Evolutionary conservation across 192 early-diverging fungal genomes (phyloP).

Genomic region (Backusella australiensis): DNA sequence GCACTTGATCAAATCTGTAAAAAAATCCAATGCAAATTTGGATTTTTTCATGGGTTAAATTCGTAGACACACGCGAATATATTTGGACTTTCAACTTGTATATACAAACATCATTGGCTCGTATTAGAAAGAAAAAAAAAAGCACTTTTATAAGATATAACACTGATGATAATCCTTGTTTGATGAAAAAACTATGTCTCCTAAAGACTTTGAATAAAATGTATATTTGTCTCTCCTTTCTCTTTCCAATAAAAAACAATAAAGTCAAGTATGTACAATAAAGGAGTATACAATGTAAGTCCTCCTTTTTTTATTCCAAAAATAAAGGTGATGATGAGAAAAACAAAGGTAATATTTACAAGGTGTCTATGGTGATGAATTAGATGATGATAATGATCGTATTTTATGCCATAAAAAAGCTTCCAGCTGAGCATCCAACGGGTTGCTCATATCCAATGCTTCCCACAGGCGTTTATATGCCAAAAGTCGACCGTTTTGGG

Average conservation of each 20-base stretch:
- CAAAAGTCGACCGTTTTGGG: neutral
- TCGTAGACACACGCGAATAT: neutral
- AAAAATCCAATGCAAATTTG: neutral
- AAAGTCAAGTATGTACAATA: neutral
- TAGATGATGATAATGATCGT: neutral
- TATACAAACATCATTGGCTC: no score
- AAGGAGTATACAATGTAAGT: neutral
- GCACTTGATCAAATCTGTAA: neutral
- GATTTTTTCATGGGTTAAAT: no score
- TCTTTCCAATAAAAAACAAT: no score
- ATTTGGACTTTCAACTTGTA: no score
- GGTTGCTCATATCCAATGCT: neutral
- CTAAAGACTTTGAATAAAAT: neutral
- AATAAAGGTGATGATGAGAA: neutral
- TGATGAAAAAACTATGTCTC: no score
- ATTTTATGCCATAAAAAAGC: constrained; percentile 1
- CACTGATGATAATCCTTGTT: no score
- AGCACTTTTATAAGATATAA: no score
- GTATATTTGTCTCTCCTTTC: no score
- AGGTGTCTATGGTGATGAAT: neutral
- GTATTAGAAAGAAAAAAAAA: no score
- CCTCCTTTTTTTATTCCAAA: neutral
- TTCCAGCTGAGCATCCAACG: constrained; percentile 1
- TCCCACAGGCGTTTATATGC: neutral
- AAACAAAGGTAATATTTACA: neutral